Base-by-base conservation (phyloP, 2,329 filamentous ascomycete genomes). In the Neoarthrinium moseri region DNA sequence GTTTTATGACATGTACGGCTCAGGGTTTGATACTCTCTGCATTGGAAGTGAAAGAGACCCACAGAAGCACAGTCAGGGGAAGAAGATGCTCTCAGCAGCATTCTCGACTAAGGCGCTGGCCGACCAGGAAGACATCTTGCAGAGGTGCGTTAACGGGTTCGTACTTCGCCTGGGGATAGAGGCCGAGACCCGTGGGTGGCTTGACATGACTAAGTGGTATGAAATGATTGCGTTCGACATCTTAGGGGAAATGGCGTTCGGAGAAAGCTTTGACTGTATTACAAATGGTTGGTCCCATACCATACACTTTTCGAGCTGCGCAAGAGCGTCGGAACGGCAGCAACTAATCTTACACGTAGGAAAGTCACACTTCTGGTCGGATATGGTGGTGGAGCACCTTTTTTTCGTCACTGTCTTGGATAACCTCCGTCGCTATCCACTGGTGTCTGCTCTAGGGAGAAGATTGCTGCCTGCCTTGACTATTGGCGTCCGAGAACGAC, bases 41-140 rank as follows among this genome's bases (percentile, higher is more conserved):
- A n/a, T 61, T 24, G 50, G 56, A n/a, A 58, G 52, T 43, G 56
- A 56, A 46, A 45, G 47, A n/a, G 51, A 53, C 22, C 47, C 49
- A 3, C 51, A 51, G 4, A 47, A 29, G 1, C 55, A 60, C 21
- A 44, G 33, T 7, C 35, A 55, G 37, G 58, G 58, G 57, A 47
- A 53, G 18, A 46, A 29, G 17, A 48, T 43, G 15, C 48, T 64
- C 6, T 46, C 56, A 2, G 41, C 47, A 18, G 59, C 55, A 13
- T 65, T 66, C 47, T 51, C 52, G 20, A 47, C 60, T 43, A 23
- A 47, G 29, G 47, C 62, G 49, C 45, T 65, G 47, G 48, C 45
- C 8, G 57, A 57, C 17, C 60, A 63, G 32, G 59, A 62, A 29
- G 39, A 50, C 1, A 46, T 60, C 8, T 46, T 64, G 17, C 24